Evolutionary conservation across 805 yeast species (phyloP).

Genomic region (Scheffersomyces stipitis): DNA sequence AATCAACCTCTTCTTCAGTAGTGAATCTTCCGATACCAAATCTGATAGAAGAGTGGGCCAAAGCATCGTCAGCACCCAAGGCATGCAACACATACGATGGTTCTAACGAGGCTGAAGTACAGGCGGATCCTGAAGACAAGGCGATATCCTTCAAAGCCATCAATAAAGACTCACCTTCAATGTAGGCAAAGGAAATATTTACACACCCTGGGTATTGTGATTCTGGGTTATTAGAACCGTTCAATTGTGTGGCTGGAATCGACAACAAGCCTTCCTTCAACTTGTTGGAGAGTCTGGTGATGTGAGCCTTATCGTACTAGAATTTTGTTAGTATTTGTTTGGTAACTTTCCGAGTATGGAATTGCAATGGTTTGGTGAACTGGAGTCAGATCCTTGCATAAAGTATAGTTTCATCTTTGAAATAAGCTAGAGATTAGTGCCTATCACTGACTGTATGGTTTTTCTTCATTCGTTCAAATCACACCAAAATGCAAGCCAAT

Average conservation of each 20-base stretch:
- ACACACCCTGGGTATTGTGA: constrained; percentile 86
- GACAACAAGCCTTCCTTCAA: constrained; percentile 70
- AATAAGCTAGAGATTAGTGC: background rate
- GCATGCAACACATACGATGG: constrained; percentile 97
- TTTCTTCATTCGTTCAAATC: background rate
- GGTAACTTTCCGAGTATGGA: background rate
- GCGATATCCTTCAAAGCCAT: constrained; percentile 99
- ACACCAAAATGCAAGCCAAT: too few species aligned
- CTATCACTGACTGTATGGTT: background rate
- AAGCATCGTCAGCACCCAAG: constrained; percentile 94
- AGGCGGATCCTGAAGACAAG: constrained; percentile 93
- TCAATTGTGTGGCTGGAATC: constrained; percentile 85
- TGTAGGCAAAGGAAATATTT: constrained; percentile 93
- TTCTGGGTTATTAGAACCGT: constrained; percentile 64
- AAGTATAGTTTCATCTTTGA: constrained; percentile 1
- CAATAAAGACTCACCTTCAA: constrained; percentile 95
- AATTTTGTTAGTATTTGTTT: constrained; percentile 5
- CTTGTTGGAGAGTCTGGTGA: constrained; percentile 67
- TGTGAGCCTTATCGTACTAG: constrained; percentile 66
- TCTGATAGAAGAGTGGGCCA: constrained; percentile 97
- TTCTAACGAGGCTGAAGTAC: constrained; percentile 97
- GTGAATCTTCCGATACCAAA: constrained; percentile 97
- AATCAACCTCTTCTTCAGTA: constrained; percentile 93
- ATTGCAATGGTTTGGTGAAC: background rate
- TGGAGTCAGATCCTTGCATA: constrained; percentile 20